These are phyloP conservation scores for Kwoniella mangroviensis DNA, from an alignment of 768 basidiomycete species.

Conservation along the genomic window DNA sequence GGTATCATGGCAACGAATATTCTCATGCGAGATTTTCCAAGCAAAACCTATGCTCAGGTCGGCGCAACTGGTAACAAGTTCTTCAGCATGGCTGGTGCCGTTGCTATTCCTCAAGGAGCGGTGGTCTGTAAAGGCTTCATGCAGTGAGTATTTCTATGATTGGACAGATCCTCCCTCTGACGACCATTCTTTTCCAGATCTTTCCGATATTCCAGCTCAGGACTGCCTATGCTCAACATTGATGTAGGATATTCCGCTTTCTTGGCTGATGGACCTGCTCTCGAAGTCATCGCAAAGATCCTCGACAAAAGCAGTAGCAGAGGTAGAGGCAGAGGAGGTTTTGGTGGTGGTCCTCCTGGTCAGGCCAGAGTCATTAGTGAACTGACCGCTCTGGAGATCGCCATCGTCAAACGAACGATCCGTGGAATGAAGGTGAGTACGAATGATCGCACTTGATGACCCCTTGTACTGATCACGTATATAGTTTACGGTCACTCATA, in stretches of 20 bases:
- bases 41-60: conserved; percentile 47
- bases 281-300: conserved; percentile 52
- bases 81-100: conserved; percentile 48
- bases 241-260: conserved; percentile 57
- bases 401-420: conserved; percentile 39
- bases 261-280: conserved; percentile 49
- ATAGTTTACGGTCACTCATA: conserved; percentile 52
- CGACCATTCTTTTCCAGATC: conserved; percentile 34
- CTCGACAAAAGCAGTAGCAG: conserved; percentile 26
- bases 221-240: conserved; percentile 53
- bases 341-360: conserved; percentile 3
- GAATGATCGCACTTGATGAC: neutral
- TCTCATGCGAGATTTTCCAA: conserved; percentile 52
- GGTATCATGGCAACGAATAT: conserved; percentile 56
- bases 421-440: conserved; percentile 45
- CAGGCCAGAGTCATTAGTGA: conserved; percentile 15
- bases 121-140: conserved; percentile 57
- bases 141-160: conserved; percentile 38
- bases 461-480: neutral
- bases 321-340: conserved; percentile 25
- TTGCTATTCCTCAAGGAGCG: conserved; percentile 51
- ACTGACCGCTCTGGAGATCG: conserved; percentile 27
- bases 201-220: conserved; percentile 53
- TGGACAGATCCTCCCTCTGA: neutral
- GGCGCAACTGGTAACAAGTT: conserved; percentile 55